A percentile compares a stretch with the other conserved stretches of the same genome.
These are phyloP conservation scores for Neoconidiobolus thromboides DNA, from an alignment of 371 early-diverging fungal genomes.

Conservation along the genomic window DNA sequence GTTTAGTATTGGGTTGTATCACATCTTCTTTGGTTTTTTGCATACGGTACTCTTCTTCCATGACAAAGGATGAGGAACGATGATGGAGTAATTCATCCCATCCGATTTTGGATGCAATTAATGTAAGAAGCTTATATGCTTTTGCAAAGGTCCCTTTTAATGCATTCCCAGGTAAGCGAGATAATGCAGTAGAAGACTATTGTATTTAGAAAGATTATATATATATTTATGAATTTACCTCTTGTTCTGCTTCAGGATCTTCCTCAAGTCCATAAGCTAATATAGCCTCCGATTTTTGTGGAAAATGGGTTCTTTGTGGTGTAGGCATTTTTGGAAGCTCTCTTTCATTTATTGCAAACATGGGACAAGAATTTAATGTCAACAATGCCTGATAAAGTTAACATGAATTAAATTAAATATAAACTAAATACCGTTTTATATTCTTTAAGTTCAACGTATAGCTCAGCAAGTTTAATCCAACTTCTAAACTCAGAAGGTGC, in stretches of 20 bases:
- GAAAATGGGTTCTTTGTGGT: conserved; percentile 62
- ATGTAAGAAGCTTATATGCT: conserved; percentile 66
- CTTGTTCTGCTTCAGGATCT: conserved; percentile 47
- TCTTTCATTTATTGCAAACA: conserved; percentile 82
- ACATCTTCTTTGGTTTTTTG: conserved; percentile 43
- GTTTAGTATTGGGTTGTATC: conserved; percentile 12
- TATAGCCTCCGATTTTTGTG: conserved; percentile 44
- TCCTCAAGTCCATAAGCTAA: conserved; percentile 41
- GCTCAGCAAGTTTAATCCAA: conserved; percentile 83
- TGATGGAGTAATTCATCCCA: conserved; percentile 86
- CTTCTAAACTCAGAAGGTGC: conserved; percentile 90
- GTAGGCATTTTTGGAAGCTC: conserved; percentile 82
- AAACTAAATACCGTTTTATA: conserved; percentile 44
- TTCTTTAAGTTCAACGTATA: conserved; percentile 70
- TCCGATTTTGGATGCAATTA: conserved; percentile 60
- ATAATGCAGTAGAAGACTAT: conserved; percentile 19
- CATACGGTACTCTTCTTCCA: conserved; percentile 92
- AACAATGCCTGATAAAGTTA: conserved; percentile 45
- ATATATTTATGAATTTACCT: conserved; percentile 17
- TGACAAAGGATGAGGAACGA: conserved; percentile 79
- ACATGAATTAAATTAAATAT: background rate
- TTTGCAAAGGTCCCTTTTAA: conserved; percentile 78
- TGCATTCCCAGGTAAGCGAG: conserved; percentile 67
- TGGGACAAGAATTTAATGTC: conserved; percentile 89
- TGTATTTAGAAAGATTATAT: background rate